Base-by-base conservation (phyloP, 495 filamentous ascomycete species). In the Tuber borchii region DNA sequence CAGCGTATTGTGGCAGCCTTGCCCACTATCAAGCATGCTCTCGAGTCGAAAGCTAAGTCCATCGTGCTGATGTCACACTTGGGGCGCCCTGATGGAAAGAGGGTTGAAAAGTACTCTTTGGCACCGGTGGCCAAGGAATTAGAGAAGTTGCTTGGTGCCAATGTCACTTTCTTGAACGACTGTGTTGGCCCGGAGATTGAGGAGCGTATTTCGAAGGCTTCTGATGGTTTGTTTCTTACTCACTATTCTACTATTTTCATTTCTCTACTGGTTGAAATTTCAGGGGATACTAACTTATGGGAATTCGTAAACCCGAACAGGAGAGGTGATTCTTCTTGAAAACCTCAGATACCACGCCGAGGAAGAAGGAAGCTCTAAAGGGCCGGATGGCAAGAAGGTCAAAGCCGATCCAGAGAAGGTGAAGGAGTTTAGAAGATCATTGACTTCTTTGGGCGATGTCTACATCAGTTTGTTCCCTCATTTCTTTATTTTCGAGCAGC, bases 61-160 rank as follows among this genome's bases (percentile, higher is more conserved):
- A 93, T 99, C 48, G 87, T 98, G 83, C 89, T 99, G 83, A 98
- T 98, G 96, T 98, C 95, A 83, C 95, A 99, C 87, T 91, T 99
- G 68, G 95, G 95, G 79, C 95, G 95, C 48, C 95, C 95, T 74
- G 91, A 97, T 81, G 95, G 95, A 83, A 91, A 95, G 86, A 86
- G 84, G 83, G 93, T 94, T 86, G 86, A 90, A 80, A 98, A 98
- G 87, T 98, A 97, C 90, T 93, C 91, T 84, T 87, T 99, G 79
- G 91, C 94, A 88, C 94, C 95, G 72, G 92, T 99, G 71, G 90
- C 94, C 6, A 88, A 93, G 31, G 94, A 96, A 86, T 89, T 99
- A 37, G 92, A 95, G 90, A 94, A 94, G 87, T 89, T 98, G 44
- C 91, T 91, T 81, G 87, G 87, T 84, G 91, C 88, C 85, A 87